A percentile compares a stretch with the other conserved stretches of the same genome.
These are phyloP conservation scores for Debaryomyces sp. DNA, from an alignment of 1,139 yeast species.

Conservation along the genomic window DNA sequence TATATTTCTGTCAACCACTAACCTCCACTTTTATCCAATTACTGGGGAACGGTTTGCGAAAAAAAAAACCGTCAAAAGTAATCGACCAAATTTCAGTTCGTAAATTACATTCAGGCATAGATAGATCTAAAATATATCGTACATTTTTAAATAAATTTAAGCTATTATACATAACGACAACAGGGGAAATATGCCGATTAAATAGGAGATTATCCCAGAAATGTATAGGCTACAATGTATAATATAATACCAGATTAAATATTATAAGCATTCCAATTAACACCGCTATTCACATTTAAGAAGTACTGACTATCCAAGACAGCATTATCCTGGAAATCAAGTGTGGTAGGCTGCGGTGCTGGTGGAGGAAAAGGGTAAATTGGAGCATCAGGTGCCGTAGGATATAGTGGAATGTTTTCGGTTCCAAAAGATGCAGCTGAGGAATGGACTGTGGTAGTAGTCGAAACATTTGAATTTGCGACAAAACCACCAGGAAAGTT, in stretches of 20 bases:
- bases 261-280: conserved; percentile 12
- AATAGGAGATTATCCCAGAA: neutral
- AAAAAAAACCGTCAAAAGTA: neutral
- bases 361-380: neutral
- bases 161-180: neutral
- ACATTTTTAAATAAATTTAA: neutral
- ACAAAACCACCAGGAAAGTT: neutral
- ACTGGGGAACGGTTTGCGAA: neutral
- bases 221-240: neutral
- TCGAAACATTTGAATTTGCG: neutral
- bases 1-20: neutral
- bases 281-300: conserved; percentile 14
- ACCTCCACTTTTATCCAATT: conserved; percentile 1
- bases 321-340: conserved; percentile 1
- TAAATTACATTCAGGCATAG: too few species aligned
- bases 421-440: neutral
- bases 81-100: neutral
- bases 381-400: neutral
- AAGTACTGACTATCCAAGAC: conserved; percentile 14
- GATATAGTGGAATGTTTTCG: conserved; percentile 1
- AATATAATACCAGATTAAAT: neutral
- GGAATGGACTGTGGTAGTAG: neutral
- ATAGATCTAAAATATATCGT: neutral
- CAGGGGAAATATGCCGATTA: neutral
- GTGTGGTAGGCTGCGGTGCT: neutral